Evolutionary conservation across 345 rosid genomes (phyloP).

Genomic region (Eucalyptus curtisii): DNA sequence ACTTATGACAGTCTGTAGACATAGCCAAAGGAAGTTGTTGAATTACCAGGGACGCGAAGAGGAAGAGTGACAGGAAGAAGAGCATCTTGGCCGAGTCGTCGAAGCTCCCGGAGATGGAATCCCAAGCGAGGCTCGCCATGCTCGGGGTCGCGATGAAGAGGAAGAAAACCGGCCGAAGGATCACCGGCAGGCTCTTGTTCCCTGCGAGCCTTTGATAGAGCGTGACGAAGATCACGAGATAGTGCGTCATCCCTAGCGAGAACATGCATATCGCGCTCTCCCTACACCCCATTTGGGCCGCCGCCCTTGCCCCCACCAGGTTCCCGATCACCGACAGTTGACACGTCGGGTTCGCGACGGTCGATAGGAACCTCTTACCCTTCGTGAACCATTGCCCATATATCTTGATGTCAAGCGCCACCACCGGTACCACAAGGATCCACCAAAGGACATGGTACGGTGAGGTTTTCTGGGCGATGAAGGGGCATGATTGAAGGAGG

Average conservation of each 20-base stretch:
- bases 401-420: slow-evolving; percentile 12
- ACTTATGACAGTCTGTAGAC: not conserved
- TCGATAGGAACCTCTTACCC: slow-evolving; percentile 15
- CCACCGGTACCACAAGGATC: slow-evolving; percentile 8
- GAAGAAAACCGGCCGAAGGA: slow-evolving; percentile 19
- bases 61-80: slow-evolving; percentile 20
- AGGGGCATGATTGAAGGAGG: slow-evolving; percentile 19
- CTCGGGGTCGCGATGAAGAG: slow-evolving; percentile 20
- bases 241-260: slow-evolving; percentile 14
- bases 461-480: not conserved
- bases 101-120: slow-evolving; percentile 8
- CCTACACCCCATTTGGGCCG: slow-evolving; percentile 10
- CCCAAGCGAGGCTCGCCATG: slow-evolving; percentile 18
- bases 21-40: not conserved
- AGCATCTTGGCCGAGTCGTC: slow-evolving; percentile 18
- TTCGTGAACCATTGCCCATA: slow-evolving; percentile 28
- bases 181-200: slow-evolving; percentile 5
- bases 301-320: slow-evolving; percentile 10
- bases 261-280: slow-evolving; percentile 19
- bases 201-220: slow-evolving; percentile 15
- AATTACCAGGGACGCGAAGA: slow-evolving; percentile 19
- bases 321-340: slow-evolving; percentile 28
- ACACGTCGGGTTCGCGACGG: slow-evolving; percentile 17
- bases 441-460: slow-evolving; percentile 5
- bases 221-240: slow-evolving; percentile 20